Base-by-base conservation (phyloP, 1,284 basidiomycete species). In the Phylloporus gajari region DNA sequence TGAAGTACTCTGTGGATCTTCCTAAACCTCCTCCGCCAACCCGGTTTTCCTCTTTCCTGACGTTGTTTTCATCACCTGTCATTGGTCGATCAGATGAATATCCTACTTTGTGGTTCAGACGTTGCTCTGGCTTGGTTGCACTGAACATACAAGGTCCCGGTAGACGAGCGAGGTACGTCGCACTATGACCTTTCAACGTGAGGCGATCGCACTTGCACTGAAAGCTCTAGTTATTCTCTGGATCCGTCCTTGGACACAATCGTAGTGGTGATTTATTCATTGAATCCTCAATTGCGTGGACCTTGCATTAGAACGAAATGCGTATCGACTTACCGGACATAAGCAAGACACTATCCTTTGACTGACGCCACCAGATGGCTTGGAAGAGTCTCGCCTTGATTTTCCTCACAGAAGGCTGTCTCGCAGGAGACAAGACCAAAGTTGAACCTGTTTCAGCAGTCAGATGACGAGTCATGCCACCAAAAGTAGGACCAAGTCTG, bases 11-110 rank as follows among this genome's bases (percentile, higher is more conserved):
- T 67, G 73, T 15, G 72, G 72, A 77, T 64, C 74, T 78, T 51
- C 67, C 68, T 2, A 62, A 30, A n/a, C 58, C 75, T 13, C 77
- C 78, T 13, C 58, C 13, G 19, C 75, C 68, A 25, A 74, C 81
- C 63, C 75, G 69, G 64, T 27, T 75, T 76, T 80, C 77, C 90
- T 94, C 63, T 90, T 93, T n/a, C 84, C 89, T 70, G 90, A 93
- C 76, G 86, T 92, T n/a, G 84, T 86, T 19, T 88, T 87, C 30
- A 84, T 53, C 48, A 48, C 38, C 9, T n/a, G 30, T 62, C 59
- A 25, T 68, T 8, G 15, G 70, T 68, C 65, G 58, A 56, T 62
- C 5, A 3, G 35, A 63, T 21, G 6, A 21, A 15, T n/a, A 9
- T 64, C 32, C 9, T 35, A 23, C 27, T 63, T 70, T 81, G 78